phyloP scores from a whole-genome alignment of 345 rosid genomes.

The Iberis pinnata region DNA sequence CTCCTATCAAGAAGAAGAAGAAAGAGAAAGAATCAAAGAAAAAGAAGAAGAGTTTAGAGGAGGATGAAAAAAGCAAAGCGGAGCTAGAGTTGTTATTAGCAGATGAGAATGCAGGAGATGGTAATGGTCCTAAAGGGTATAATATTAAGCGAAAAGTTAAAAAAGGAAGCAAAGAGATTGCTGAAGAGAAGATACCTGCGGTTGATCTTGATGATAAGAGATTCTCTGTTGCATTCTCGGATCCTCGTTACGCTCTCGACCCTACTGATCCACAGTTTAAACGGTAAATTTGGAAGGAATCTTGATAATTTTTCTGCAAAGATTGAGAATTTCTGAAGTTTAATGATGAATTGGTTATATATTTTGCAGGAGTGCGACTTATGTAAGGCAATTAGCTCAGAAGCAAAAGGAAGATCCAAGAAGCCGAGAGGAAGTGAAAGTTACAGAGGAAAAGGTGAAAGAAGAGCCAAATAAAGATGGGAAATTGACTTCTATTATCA shows the following conservation, averaged over 20 bases:
- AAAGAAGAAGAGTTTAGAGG: conserved; percentile 27
- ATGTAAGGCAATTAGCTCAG: conserved; percentile 58
- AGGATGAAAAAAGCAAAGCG: conserved; percentile 54
- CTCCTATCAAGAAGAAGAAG: conserved; percentile 40
- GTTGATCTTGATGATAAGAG: conserved; percentile 55
- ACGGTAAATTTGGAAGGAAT: conserved; percentile 41
- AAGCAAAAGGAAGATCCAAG: conserved; percentile 38
- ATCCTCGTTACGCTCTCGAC: conserved; percentile 69
- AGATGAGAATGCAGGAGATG: conserved; percentile 56
- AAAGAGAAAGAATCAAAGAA: conserved; percentile 26
- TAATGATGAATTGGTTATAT: background rate
- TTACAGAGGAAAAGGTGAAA: background rate
- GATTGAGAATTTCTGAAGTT: background rate
- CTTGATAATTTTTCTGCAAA: background rate
- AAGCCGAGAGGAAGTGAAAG: conserved; percentile 31
- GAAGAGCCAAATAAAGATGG: conserved; percentile 13
- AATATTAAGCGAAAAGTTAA: conserved; percentile 66
- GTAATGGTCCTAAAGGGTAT: conserved; percentile 64
- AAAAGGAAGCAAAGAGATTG: conserved; percentile 39
- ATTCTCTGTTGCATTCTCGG: conserved; percentile 50
- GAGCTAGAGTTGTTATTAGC: conserved; percentile 81
- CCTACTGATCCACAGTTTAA: conserved; percentile 96
- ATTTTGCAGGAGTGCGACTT: conserved; percentile 71
- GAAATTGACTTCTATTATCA: conserved; percentile 50
- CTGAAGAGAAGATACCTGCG: conserved; percentile 61